phyloP scores from a whole-genome alignment of 2,329 filamentous ascomycete species.

The Alternaria postmessia region DNA sequence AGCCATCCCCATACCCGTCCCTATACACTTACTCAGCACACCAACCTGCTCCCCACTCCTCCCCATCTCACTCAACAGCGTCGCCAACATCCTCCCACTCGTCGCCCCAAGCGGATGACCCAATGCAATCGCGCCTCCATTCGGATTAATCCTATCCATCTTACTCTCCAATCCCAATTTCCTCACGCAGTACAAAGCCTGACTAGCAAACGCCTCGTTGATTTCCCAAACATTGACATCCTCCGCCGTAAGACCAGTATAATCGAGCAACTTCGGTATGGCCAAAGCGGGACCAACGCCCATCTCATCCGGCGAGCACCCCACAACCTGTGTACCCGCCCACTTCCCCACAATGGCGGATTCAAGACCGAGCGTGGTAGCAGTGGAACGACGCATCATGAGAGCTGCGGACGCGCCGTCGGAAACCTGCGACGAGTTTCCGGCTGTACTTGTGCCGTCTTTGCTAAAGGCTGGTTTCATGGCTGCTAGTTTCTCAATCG shows the following conservation, averaged over 20 bases:
- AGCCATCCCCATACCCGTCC: conserved; percentile 63
- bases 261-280: conserved; percentile 80
- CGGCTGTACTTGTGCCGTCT: conserved; percentile 81
- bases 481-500: conserved; percentile 73
- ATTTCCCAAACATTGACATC: conserved; percentile 92
- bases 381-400: conserved; percentile 84
- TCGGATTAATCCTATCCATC: conserved; percentile 82
- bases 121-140: conserved; percentile 92
- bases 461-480: conserved; percentile 86
- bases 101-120: conserved; percentile 92
- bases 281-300: conserved; percentile 87
- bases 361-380: conserved; percentile 73
- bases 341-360: conserved; percentile 81
- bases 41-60: conserved; percentile 75
- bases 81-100: conserved; percentile 80
- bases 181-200: conserved; percentile 74
- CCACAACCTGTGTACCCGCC: conserved; percentile 76
- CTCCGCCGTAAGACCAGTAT: conserved; percentile 69
- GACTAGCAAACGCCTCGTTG: conserved; percentile 79
- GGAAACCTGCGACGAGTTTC: conserved; percentile 78
- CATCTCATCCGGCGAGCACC: conserved; percentile 92
- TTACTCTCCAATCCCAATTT: conserved; percentile 72
- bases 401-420: conserved; percentile 87
- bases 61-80: conserved; percentile 74
- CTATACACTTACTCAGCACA: conserved; percentile 86